Conservation (phyloP, 768 basidiomycete genomes). For the Termitomyces sp. region DNA sequence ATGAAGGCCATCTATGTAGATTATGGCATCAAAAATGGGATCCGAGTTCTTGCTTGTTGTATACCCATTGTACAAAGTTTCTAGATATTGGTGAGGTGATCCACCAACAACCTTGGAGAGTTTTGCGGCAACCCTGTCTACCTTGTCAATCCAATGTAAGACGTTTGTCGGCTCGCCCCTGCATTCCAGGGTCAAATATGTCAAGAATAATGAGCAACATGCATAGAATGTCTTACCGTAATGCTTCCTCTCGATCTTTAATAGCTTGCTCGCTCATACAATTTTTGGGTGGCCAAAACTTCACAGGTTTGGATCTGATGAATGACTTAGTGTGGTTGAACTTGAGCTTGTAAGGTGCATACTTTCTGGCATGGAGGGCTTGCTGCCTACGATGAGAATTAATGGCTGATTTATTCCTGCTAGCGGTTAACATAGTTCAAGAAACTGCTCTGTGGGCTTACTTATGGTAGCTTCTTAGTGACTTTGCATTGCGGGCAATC, state of each 20-base stretch:
- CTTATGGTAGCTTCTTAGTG: neutral
- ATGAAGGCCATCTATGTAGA: no score
- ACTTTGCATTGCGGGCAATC: neutral
- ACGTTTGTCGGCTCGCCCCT: neutral
- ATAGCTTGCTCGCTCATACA: neutral
- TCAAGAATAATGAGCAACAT: neutral
- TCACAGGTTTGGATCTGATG: no score
- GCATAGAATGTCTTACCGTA: neutral
- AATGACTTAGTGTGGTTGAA: no score
- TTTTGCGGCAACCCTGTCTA: neutral
- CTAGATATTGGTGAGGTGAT: neutral
- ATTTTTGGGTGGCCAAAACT: no score
- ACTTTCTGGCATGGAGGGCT: neutral
- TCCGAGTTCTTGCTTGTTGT: neutral
- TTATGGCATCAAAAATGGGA: no score
- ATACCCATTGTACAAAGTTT: neutral
- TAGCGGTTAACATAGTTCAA: neutral
- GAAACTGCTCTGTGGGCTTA: neutral
- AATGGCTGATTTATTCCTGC: neutral
- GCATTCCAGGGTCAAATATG: neutral
- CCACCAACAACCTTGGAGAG: neutral
- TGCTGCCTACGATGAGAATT: neutral
- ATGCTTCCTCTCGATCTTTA: neutral
- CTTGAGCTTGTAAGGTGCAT: neutral
- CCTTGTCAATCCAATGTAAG: neutral